Evolutionary conservation across 345 rosid species (phyloP).

Genomic region (Salix koriyanagi): DNA sequence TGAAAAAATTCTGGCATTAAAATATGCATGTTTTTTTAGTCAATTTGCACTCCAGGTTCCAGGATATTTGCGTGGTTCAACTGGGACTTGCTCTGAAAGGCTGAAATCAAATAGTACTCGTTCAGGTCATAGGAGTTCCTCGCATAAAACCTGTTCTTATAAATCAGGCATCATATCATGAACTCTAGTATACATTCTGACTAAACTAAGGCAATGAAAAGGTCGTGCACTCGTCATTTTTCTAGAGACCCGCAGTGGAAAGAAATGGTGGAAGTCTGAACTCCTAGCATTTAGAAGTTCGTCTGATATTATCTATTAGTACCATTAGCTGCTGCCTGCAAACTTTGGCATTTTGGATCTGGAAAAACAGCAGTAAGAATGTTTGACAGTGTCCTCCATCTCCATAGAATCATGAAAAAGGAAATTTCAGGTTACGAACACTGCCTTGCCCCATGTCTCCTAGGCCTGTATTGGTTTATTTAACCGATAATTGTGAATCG

Average conservation of each 20-base stretch:
- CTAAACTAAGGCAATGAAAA: neutral
- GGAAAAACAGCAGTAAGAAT: neutral
- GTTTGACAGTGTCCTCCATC: neutral
- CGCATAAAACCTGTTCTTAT: neutral
- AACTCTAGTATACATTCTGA: neutral
- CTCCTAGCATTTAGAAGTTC: neutral
- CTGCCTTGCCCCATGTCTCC: neutral
- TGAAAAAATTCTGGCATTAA: neutral
- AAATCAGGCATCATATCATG: neutral
- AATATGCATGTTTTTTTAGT: neutral
- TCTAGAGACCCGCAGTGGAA: neutral
- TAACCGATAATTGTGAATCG: neutral
- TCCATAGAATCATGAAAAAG: neutral
- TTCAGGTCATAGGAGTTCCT: neutral
- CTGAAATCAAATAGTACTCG: neutral
- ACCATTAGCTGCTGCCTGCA: neutral
- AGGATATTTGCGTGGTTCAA: neutral
- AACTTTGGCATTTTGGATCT: neutral
- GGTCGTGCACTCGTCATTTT: neutral
- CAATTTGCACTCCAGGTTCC: neutral
- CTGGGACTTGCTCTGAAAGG: neutral
- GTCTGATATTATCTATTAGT: neutral
- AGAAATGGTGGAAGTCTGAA: neutral
- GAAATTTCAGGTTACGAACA: neutral
- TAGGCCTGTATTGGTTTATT: neutral